These are phyloP conservation scores for Saturnispora ahearnii DNA, from an alignment of 805 yeast genomes.

Conservation along the genomic window DNA sequence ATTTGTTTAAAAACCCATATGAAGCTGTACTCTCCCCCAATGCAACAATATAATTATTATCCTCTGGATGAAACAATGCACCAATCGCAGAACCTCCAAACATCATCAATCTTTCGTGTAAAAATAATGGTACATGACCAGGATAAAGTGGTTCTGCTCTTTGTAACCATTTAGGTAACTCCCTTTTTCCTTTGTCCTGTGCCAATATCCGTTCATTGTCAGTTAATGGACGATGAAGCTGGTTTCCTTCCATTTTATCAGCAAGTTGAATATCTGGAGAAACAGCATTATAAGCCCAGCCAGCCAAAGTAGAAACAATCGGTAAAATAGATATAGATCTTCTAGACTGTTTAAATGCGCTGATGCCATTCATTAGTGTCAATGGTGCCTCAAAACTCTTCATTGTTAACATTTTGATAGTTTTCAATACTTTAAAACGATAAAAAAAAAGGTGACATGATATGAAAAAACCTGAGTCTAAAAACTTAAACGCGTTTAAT, in stretches of 20 bases:
- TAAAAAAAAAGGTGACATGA: background rate
- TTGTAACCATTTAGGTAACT: slow-evolving; percentile 23
- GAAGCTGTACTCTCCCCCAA: slow-evolving; percentile 88
- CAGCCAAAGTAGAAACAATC: background rate
- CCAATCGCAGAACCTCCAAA: slow-evolving; percentile 70
- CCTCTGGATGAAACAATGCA: slow-evolving; percentile 66
- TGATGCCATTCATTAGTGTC: background rate
- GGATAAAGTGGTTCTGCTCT: slow-evolving; percentile 46
- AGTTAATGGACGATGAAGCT: slow-evolving; percentile 31
- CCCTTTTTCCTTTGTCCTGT: slow-evolving; percentile 6
- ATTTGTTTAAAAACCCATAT: slow-evolving; percentile 48
- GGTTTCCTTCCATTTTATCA: slow-evolving; percentile 46
- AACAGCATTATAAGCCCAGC: slow-evolving; percentile 11
- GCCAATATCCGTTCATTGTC: slow-evolving; percentile 22
- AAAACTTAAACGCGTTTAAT: background rate
- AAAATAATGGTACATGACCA: slow-evolving; percentile 70
- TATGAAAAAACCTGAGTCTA: background rate
- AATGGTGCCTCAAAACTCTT: background rate
- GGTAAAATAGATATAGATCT: background rate
- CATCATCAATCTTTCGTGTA: slow-evolving; percentile 53
- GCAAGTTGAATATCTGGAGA: slow-evolving; percentile 46
- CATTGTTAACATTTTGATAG: background rate
- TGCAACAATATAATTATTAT: slow-evolving; percentile 67
- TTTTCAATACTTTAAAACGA: background rate
- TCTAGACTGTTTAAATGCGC: background rate